Evolutionary conservation across 148 eudicot genomes (phyloP).

Genomic region (Rhododendron vialii): DNA sequence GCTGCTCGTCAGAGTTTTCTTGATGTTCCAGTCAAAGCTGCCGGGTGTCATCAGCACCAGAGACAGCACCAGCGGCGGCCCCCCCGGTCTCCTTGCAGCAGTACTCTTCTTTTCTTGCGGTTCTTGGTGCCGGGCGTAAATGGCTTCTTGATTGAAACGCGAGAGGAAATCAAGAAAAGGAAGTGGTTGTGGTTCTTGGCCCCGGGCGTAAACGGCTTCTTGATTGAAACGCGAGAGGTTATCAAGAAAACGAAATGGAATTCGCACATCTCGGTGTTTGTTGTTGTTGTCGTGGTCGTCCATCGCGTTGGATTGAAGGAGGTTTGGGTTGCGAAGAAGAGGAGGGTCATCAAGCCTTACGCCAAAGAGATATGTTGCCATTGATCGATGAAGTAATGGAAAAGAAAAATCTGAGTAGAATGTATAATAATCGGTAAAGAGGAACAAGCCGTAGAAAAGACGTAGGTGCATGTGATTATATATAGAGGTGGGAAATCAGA

Average conservation of each 20-base stretch:
- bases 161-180: background rate
- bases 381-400: background rate
- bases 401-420: background rate
- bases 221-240: background rate
- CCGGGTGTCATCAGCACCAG: background rate
- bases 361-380: background rate
- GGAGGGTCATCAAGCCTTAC: background rate
- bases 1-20: constrained; percentile 4
- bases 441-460: background rate
- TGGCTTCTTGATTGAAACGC: background rate
- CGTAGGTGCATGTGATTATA: background rate
- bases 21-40: background rate
- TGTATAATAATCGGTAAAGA: background rate
- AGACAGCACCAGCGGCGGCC: background rate
- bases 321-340: background rate
- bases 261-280: background rate
- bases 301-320: background rate
- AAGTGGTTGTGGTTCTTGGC: too few species aligned
- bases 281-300: background rate
- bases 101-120: background rate
- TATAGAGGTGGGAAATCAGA: background rate
- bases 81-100: background rate
- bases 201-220: too few species aligned
- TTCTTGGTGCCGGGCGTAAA: background rate
- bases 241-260: background rate